These are phyloP conservation scores for Neurospora sp. DNA, from an alignment of 495 filamentous ascomycete genomes.

Conservation along the genomic window DNA sequence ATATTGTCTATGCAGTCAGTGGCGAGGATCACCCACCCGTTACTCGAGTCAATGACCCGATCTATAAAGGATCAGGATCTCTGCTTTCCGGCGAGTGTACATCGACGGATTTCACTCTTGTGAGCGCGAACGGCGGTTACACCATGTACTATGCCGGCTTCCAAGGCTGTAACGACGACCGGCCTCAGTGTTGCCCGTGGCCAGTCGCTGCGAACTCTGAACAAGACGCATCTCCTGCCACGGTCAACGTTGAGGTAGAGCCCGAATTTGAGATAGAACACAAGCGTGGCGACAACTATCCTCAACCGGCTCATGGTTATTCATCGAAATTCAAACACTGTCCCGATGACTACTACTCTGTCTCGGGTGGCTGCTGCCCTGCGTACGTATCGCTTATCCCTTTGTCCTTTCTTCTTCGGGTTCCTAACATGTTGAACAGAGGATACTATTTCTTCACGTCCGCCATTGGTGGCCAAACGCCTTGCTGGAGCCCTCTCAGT, in stretches of 20 bases:
- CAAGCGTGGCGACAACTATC: conserved; percentile 7
- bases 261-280: not conserved
- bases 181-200: conserved; percentile 21
- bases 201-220: conserved; percentile 4
- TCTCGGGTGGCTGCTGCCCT: conserved; percentile 19
- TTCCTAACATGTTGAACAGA: conserved; percentile 2
- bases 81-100: conserved; percentile 16
- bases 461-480: conserved; percentile 14
- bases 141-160: conserved; percentile 18
- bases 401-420: not conserved
- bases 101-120: conserved; percentile 16
- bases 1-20: conserved; percentile 7
- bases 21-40: not conserved
- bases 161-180: conserved; percentile 14
- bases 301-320: conserved; percentile 7
- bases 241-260: not conserved
- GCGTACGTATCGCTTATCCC: conserved; percentile 4
- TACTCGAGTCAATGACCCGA: conserved; percentile 1
- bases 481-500: conserved; percentile 14
- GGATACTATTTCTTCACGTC: conserved; percentile 16
- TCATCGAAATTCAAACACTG: conserved; percentile 6
- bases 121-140: conserved; percentile 9
- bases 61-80: conserved; percentile 9
- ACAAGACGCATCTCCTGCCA: not conserved
- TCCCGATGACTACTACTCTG: conserved; percentile 20